Percentiles rank a stretch among this genome's conserved stretches.
phyloP scores from a whole-genome alignment of 108 stramenopile genomes.

The Skeletonema grethae region DNA sequence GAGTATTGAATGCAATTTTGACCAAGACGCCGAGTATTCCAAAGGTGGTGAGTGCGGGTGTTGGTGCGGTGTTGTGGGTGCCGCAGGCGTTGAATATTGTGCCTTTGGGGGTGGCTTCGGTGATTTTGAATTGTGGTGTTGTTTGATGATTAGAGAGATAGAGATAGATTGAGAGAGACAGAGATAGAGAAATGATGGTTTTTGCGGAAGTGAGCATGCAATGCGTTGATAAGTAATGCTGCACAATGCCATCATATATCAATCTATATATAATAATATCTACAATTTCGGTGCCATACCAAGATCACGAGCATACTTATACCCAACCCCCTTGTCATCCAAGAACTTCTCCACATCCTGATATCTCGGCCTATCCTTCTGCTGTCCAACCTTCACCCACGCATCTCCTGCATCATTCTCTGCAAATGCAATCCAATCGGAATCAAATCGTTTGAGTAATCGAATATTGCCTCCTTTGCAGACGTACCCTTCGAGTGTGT shows the following conservation, averaged over 20 bases:
- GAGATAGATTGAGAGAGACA: no score
- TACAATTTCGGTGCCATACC: slow-evolving; percentile 76
- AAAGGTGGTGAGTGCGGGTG: not conserved
- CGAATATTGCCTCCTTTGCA: slow-evolving; percentile 86
- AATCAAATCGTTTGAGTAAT: slow-evolving; percentile 77
- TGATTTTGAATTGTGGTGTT: slow-evolving; percentile 14
- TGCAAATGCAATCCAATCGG: slow-evolving; percentile 83
- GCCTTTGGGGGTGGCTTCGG: slow-evolving; percentile 11
- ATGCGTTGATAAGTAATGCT: no score
- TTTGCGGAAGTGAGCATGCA: no score
- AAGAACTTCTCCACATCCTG: slow-evolving; percentile 88
- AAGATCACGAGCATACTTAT: slow-evolving; percentile 85
- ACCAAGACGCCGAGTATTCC: slow-evolving; percentile 17
- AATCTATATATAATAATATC: not conserved
- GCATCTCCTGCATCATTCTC: slow-evolving; percentile 76
- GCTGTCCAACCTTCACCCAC: slow-evolving; percentile 65
- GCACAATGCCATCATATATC: no score
- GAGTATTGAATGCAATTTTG: slow-evolving; percentile 10
- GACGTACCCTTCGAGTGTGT: slow-evolving; percentile 83
- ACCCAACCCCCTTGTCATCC: slow-evolving; percentile 72
- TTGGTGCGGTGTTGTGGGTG: slow-evolving; percentile 19
- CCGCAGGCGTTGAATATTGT: slow-evolving; percentile 21
- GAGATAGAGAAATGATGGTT: no score
- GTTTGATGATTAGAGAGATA: not conserved
- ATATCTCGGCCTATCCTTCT: slow-evolving; percentile 67